Evolutionary conservation across 257 asterid genomes (phyloP).

Genomic region (Capsicum rhomboideum): DNA sequence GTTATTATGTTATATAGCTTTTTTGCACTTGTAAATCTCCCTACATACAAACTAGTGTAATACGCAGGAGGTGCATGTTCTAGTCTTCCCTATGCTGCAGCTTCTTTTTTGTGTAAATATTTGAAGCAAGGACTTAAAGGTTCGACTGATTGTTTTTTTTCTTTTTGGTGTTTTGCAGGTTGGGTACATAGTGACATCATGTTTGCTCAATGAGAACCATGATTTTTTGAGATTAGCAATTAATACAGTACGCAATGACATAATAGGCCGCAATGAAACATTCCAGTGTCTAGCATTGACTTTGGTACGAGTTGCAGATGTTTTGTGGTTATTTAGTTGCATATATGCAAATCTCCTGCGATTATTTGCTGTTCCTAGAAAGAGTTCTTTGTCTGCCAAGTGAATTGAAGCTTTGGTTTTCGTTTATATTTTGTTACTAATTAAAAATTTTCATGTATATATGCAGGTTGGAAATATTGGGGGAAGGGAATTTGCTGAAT

Average conservation of each 20-base stretch:
- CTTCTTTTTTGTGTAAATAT: not conserved
- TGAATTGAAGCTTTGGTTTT: not conserved
- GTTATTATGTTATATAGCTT: not conserved
- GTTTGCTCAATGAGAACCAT: conserved; percentile 95
- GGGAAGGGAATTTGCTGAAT: conserved; percentile 98
- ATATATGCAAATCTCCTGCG: not conserved
- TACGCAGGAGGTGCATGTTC: not conserved
- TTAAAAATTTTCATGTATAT: not conserved
- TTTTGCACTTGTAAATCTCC: not conserved
- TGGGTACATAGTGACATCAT: conserved; percentile 95
- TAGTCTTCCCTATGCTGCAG: not conserved
- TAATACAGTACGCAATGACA: conserved; percentile 94
- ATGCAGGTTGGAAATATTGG: conserved; percentile 98
- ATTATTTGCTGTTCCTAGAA: not conserved
- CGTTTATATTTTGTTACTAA: not conserved
- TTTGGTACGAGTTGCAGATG: conserved; percentile 46
- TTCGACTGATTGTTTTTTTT: conserved; percentile 1
- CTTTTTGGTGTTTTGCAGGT: conserved; percentile 49
- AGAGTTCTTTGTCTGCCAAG: not conserved
- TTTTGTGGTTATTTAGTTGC: not conserved
- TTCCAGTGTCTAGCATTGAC: conserved; percentile 97
- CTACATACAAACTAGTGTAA: not conserved
- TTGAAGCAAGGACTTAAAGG: not conserved
- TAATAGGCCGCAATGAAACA: conserved; percentile 97
- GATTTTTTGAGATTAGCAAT: conserved; percentile 96